Base-by-base conservation (phyloP, 164 flowering plant genomes). In the Hamamelis virginiana region DNA sequence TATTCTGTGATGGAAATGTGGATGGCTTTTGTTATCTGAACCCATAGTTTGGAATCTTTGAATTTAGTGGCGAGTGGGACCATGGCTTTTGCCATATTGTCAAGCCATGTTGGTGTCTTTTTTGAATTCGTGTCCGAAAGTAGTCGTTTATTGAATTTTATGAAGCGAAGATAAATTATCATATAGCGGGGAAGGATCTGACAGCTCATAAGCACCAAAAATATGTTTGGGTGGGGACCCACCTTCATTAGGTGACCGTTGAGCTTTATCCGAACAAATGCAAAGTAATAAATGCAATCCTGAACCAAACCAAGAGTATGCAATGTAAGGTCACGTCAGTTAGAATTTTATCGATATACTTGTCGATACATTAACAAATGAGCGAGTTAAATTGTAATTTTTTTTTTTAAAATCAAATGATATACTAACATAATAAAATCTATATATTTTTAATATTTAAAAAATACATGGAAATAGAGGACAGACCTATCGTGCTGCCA, bases 41-140 rank as follows among this genome's bases (percentile, higher is more conserved):
- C n/a, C 14, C 68, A 23, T 68, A 22, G 71, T 45, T 14, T 41
- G 59, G 72, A 59, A 68, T 63, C 63, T 59, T 27, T 58, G 10
- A 53, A 19, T 43, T 50, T 55, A 25, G 55, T 18, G 58, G 62
- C 16, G 10, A 13, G 43, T 60, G 71, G 72, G 72, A 3, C 59
- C 68, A 21, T 46, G 14, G 22, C 41, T 62, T 55, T 47, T 65
- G 62, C 16, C 14, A 33, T 33, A 33, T 64, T 71, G 68, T 58
- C 63, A 58, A 58, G 25, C 63, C 53, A 18, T 58, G 18, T 23
- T 58, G 64, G 4, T 26, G 48, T 58, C 64, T 46, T 68, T 59
- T 68, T 68, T 48, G 45, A 68, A 41, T 45, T 16, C 23, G 15
- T n/a, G 26, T 28, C 11, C 27, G 18, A 27, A 16, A 59, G 43